Percentiles rank a stretch among this genome's conserved stretches.
Evolutionary conservation across 2,329 filamentous ascomycete species (phyloP).

Genomic region (Fusarium solani-melongenae): DNA sequence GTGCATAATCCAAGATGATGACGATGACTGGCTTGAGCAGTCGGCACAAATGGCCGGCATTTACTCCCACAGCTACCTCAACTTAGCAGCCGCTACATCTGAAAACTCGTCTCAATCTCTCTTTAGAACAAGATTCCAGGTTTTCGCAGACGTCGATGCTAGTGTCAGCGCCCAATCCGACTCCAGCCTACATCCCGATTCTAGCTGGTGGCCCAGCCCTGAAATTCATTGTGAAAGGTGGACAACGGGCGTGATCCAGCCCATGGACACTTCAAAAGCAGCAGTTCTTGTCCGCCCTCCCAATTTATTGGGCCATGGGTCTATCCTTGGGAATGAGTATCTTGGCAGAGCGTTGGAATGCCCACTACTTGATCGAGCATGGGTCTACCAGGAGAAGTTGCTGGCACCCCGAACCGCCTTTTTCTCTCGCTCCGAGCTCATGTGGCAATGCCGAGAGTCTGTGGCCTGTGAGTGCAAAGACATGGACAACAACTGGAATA

Average conservation of each 20-base stretch:
- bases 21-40: background rate
- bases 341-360: background rate
- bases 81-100: background rate
- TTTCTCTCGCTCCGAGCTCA: background rate
- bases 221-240: background rate
- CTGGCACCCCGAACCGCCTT: background rate
- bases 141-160: background rate
- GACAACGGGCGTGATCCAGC: background rate
- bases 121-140: background rate
- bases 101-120: background rate
- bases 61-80: background rate
- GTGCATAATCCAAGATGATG: background rate
- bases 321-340: background rate
- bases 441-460: background rate
- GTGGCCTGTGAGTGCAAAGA: background rate
- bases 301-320: background rate
- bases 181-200: background rate
- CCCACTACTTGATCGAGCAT: background rate
- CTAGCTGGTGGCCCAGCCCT: background rate
- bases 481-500: background rate
- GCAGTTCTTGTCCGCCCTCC: background rate
- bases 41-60: background rate
- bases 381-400: background rate
- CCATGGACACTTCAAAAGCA: background rate
- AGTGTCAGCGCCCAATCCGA: background rate